Evolutionary conservation across 2,329 filamentous ascomycete genomes (phyloP), one percentile per base, ranked within the genome.

Genomic region (Apiospora aurea): DNA sequence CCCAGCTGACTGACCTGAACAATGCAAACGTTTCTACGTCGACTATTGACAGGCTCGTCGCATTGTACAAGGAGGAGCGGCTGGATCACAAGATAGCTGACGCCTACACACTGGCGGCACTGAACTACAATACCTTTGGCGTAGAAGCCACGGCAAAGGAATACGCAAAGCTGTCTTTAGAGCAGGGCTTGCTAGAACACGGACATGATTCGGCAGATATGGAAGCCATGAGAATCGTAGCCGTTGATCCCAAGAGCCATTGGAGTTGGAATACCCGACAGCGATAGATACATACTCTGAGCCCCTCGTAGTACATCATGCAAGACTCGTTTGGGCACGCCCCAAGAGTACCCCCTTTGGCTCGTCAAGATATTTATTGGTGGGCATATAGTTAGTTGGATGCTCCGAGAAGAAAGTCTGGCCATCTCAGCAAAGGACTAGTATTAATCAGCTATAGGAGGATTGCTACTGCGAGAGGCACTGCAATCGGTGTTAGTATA

Each of bases 21-120:
- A 76, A 71, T 11, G 71, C 47, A 24, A 76, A 72, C 11, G 49
- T 73, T 66, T 41, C 61, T n/a, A 64, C 71, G 0, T 77, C 75
- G 0, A 53, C 79, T 69, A 80, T 82, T 1, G 79, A 82, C 70
- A 70, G 79, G 16, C 64, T 84, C 13, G 69, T 85, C 0, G 64
- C 72, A 0, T n/a, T 82, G 7, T 83, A 84, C 69, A 75, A 76
- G 26, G 70, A 78, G 41, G 80, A 84, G 72, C 79, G 80, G 0
- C 73, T 85, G 0, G 77, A 83, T 47, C 80, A 80, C 1, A 84
- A 83, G 70, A 76, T 83, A 44, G 81, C 83, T 7, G 75, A 79
- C 16, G 79, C 82, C 8, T 84, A 83, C 73, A 81, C 81, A 0
- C 79, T 81, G 69, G 80, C 82, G 2, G 82, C 83, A 13, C 71